Conservation (phyloP, 306 rosid genomes). For the Hippophae tibetana region DNA sequence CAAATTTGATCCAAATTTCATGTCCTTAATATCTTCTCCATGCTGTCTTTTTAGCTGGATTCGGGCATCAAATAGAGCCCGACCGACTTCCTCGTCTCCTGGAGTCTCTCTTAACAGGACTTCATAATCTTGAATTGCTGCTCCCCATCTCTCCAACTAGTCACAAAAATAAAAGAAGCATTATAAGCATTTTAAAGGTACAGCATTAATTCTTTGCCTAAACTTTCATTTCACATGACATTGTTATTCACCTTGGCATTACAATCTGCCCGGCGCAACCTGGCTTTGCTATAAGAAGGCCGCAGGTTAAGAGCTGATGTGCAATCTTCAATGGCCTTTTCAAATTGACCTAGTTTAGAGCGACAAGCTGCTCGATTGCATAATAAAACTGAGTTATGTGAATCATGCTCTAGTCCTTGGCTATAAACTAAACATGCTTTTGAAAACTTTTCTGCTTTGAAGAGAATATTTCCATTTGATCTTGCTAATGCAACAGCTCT, state of each 20-base stretch:
- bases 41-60: slow-evolving; percentile 54
- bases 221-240: not conserved
- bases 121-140: slow-evolving; percentile 83
- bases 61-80: slow-evolving; percentile 72
- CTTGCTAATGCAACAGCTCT: slow-evolving; percentile 59
- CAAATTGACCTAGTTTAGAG: slow-evolving; percentile 74
- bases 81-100: slow-evolving; percentile 80
- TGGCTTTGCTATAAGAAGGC: slow-evolving; percentile 87
- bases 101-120: slow-evolving; percentile 71
- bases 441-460: slow-evolving; percentile 61
- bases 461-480: slow-evolving; percentile 77
- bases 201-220: not conserved
- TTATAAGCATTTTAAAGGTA: not conserved
- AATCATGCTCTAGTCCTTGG: slow-evolving; percentile 76
- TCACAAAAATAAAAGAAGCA: slow-evolving; percentile 3
- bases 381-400: slow-evolving; percentile 59
- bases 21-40: slow-evolving; percentile 63
- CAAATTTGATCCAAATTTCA: slow-evolving; percentile 78
- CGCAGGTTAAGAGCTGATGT: slow-evolving; percentile 54
- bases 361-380: slow-evolving; percentile 97
- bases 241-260: slow-evolving; percentile 55
- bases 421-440: slow-evolving; percentile 65
- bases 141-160: slow-evolving; percentile 87
- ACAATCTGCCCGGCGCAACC: slow-evolving; percentile 79
- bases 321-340: slow-evolving; percentile 94